Base-by-base conservation (phyloP, 805 yeast genomes). In the Starmerella stigmatis region DNA sequence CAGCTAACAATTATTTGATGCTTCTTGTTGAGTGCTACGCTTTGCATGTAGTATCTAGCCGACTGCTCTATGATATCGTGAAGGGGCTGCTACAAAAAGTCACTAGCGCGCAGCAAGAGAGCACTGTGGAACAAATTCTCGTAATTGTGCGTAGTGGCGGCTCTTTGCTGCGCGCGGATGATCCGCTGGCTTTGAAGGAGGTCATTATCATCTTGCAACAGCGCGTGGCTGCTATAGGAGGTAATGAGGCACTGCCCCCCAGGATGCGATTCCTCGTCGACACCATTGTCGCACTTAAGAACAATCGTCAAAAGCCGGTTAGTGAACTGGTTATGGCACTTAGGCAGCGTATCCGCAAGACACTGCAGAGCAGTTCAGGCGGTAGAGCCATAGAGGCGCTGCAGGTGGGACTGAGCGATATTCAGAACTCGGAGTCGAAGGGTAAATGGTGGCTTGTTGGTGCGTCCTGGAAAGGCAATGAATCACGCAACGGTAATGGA, bases 381-480 rank as follows among this genome's bases (percentile, higher is more conserved):
- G 20, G 40, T 6, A 17, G 11, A 3, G 4, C 21, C 13, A 52
- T 44, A 15, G 97, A 92, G 44, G 83, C 98, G 2, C 70, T 92
- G 21, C 86, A 83, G 53, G 97, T 92, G 0, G 67, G 84, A 3
- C 66, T 89, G 17, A 79, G 76, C 37, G 99, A 92, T 65, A 86
- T 92, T 46, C 76, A 74, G 40, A 76, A 75, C 49, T 72, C 85
- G 20, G 83, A 80, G 12, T 75, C 80, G 0, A 76, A 78, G 52
- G 99, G 99, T 46, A 92, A 89, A 64, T 92, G 99, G 99, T 92
- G 99, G 99, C 69, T 92, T 26, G 89, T 92, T 25, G 99, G 99
- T 41, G 84, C 97, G 1, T 95, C 98, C 0, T 92, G 96, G 96
- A 84, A 78, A 57, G 96, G 95, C 3, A 65, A 68, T 45, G 34